Base-by-base conservation (phyloP, 1,284 basidiomycete species). In the Golubevia sp. region DNA sequence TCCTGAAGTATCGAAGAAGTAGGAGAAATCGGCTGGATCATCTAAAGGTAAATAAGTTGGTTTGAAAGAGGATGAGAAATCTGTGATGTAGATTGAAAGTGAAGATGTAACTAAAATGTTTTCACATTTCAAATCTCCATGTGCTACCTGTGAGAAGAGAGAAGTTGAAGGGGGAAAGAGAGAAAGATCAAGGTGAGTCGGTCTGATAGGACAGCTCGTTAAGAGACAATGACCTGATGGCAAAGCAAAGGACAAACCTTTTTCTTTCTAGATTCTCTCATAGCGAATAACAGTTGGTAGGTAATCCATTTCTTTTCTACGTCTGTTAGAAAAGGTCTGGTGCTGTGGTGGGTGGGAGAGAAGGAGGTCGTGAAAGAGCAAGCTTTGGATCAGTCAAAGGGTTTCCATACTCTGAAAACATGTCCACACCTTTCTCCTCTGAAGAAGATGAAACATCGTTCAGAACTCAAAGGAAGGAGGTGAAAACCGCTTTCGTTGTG, bases 231-330 rank as follows among this genome's bases (percentile, higher is more conserved):
- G 30, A 26, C 8, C 27, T 23, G 7, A 44, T 26, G 18, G n/a
- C 52, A 24, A 25, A 20, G 55, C 24, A 48, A 18, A 27, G 27
- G 20, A 63, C 85, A 61, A 56, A 87, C 87, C 66, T 87, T 86
- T 64, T 91, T 89, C 59, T 90, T 90, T 24, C 92, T 89, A 0
- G 93, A 89, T 70, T 94, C 92, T 30, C 91, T 88, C 64, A 99
- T 88, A 1, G 91, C 93, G 27, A 89, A 91, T 58, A 99, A 86
- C 1, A 99, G 87, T 84, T 99, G 96, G 81, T 94, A 99, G 0
- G 92, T 91, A 67, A 99, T 93, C 97, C 97, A 99, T 79, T 94
- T 93, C 88, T 99, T 99, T 86, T 99, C 97, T 52, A 97, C 88
- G 58, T 87, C 83, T 62, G 90, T 91, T 56, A 99, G 87, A 85